phyloP scores from a whole-genome alignment of 257 asterid species.

The Ocimum tenuiflorum region DNA sequence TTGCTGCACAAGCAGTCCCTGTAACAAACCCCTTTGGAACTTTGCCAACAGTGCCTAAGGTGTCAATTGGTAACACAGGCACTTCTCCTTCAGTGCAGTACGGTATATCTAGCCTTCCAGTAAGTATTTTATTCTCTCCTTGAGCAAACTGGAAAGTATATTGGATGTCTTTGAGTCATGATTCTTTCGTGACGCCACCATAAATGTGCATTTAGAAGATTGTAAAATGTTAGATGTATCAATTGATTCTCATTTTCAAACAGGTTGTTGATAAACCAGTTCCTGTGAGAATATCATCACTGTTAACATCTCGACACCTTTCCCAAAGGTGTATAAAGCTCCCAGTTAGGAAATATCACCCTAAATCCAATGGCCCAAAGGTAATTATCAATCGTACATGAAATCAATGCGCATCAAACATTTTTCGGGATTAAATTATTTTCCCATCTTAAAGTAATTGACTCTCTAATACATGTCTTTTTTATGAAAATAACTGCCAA shows the following conservation, averaged over 20 bases:
- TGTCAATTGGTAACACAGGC: constrained; percentile 83
- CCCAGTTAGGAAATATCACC: constrained; percentile 83
- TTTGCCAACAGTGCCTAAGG: constrained; percentile 83
- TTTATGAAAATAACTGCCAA: constrained; percentile 1
- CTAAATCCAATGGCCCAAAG: constrained; percentile 72
- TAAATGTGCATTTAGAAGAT: not conserved
- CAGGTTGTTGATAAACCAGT: constrained; percentile 88
- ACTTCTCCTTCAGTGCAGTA: constrained; percentile 84
- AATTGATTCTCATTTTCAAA: constrained; percentile 10
- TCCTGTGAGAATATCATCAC: constrained; percentile 70
- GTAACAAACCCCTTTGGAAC: constrained; percentile 84
- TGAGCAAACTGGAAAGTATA: not conserved
- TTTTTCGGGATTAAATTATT: not conserved
- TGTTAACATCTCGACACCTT: constrained; percentile 79
- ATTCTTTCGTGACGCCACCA: not conserved
- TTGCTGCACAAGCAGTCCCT: constrained; percentile 51
- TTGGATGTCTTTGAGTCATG: constrained; percentile 1
- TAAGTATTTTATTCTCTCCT: constrained; percentile 34
- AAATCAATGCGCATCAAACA: not conserved
- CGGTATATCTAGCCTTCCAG: constrained; percentile 96
- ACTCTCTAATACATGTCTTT: not conserved
- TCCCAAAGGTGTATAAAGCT: constrained; percentile 85
- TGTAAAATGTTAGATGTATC: not conserved
- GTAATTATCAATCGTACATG: constrained; percentile 27
- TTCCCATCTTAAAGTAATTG: not conserved